Base-by-base conservation (phyloP, 805 yeast species). In the Wickerhamomyces alni region DNA sequence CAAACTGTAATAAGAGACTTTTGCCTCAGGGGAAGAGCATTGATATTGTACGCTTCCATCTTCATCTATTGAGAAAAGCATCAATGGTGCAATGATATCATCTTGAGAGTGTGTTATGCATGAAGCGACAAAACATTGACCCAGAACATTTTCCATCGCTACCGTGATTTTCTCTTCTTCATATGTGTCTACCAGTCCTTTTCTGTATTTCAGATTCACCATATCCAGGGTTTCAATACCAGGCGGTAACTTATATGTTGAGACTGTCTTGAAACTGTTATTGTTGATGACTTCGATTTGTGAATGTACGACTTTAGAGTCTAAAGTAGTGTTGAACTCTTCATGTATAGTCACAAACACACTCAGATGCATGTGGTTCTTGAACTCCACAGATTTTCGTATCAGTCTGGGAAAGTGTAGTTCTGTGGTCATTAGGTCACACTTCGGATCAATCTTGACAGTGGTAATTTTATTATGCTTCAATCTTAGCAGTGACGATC, bases 11-110 rank as follows among this genome's bases (percentile, higher is more conserved):
- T 56, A 40, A 5, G 54, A 48, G 12, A 41, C 39, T 21, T 51
- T 54, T 7, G 51, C 46, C 3, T 35, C 25, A 4, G 39, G 32
- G 2, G 51, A 18, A 1, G 51, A 45, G 33, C 53, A 47, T 21
- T 50, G 52, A 5, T 57, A 51, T 29, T 61, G 61, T 7, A 65
- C 40, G 8, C 41, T 35, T 2, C 66, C 69, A 16, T 41, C 42
- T 25, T 63, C 65, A 52, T 65, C 70, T 17, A 66, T 42, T 1
- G 66, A 51, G 35, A 64, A 62, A 8, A 66, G 41, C 45, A 60
- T 42, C 11, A 66, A 34, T 22, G 66, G 61, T 8, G 61, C 47
- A 6, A 48, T 37, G 5, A 35, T 36, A 2, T 56, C 57, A 16
- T 59, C 62, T 36, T 63, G 64, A 8, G 58, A 49, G 36, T 63